Conservation (phyloP, 2,329 filamentous ascomycete species). For the Pseudogymnoascus sp. region DNA sequence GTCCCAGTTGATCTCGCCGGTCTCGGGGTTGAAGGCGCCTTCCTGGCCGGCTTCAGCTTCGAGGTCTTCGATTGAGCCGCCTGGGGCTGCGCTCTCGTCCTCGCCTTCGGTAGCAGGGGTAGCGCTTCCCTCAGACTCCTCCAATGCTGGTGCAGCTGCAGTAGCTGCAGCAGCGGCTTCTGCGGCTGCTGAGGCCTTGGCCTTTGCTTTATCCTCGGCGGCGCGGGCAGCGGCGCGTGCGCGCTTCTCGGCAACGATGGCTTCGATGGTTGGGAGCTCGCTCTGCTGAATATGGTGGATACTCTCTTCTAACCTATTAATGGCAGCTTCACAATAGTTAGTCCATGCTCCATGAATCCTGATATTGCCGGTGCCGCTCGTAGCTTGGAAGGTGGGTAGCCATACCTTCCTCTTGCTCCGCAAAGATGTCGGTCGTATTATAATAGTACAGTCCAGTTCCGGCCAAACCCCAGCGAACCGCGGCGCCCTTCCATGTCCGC, state of each 20-base stretch:
- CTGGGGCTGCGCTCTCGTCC: slow-evolving; percentile 24
- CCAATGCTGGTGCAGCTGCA: slow-evolving; percentile 12
- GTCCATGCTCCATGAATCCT: slow-evolving; percentile 6
- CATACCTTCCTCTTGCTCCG: slow-evolving; percentile 72
- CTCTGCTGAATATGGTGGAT: slow-evolving; percentile 36
- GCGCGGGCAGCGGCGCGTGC: slow-evolving; percentile 24
- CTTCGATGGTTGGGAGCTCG: slow-evolving; percentile 58
- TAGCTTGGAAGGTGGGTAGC: slow-evolving; percentile 14
- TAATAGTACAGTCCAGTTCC: slow-evolving; percentile 82
- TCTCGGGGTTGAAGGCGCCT: slow-evolving; percentile 96
- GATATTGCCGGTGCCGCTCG: slow-evolving; percentile 43
- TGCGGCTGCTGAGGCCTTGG: slow-evolving; percentile 17
- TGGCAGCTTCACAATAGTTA: slow-evolving; percentile 23
- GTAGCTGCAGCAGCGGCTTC: slow-evolving; percentile 20
- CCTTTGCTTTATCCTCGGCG: slow-evolving; percentile 18
- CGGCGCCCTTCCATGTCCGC: slow-evolving; percentile 74
- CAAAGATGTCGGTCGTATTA: slow-evolving; percentile 81
- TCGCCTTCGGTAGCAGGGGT: slow-evolving; percentile 13
- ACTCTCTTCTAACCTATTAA: slow-evolving; percentile 31
- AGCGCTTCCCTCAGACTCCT: background rate
- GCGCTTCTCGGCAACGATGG: slow-evolving; percentile 58
- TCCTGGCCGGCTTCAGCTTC: slow-evolving; percentile 80
- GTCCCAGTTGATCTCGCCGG: slow-evolving; percentile 99
- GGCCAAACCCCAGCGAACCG: slow-evolving; percentile 67
- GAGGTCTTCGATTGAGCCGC: slow-evolving; percentile 45